Conservation (phyloP, 345 rosid species). For the Noccaea bulbosa region DNA sequence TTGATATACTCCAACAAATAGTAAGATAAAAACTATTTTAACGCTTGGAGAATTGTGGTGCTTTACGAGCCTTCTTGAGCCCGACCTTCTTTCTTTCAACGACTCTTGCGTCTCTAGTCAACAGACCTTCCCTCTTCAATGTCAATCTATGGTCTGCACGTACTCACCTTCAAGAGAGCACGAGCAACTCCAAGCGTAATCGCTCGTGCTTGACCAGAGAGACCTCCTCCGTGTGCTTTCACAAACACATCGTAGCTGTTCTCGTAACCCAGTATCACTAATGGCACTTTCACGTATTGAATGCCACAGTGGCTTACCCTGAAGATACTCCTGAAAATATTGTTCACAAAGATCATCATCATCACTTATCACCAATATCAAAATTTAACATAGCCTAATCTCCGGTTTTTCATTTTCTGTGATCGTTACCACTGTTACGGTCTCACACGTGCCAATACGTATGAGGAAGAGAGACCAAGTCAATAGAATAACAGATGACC, state of each 20-base stretch:
- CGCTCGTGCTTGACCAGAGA: conserved; percentile 97
- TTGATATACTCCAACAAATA: no score
- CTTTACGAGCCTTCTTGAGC: conserved; percentile 96
- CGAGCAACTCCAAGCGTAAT: conserved; percentile 90
- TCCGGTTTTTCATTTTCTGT: conserved; percentile 17
- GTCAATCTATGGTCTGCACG: conserved; percentile 69
- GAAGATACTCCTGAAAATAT: no score
- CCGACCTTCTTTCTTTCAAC: conserved; percentile 97
- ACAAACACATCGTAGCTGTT: conserved; percentile 41
- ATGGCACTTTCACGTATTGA: no score
- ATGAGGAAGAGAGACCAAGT: neutral
- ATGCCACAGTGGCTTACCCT: no score
- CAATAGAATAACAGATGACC: neutral
- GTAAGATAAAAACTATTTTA: conserved; percentile 19
- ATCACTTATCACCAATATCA: no score
- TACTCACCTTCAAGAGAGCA: conserved; percentile 80
- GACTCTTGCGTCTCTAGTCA: conserved; percentile 84
- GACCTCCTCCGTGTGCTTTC: conserved; percentile 75
- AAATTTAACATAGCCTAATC: conserved; percentile 24
- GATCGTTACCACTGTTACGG: neutral
- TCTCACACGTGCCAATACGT: conserved; percentile 22
- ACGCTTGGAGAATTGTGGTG: conserved; percentile 92
- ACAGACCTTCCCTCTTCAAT: conserved; percentile 76
- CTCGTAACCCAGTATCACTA: no score
- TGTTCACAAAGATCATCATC: no score